phyloP scores from a whole-genome alignment of 306 rosid genomes.

The Sophora flavescens region DNA sequence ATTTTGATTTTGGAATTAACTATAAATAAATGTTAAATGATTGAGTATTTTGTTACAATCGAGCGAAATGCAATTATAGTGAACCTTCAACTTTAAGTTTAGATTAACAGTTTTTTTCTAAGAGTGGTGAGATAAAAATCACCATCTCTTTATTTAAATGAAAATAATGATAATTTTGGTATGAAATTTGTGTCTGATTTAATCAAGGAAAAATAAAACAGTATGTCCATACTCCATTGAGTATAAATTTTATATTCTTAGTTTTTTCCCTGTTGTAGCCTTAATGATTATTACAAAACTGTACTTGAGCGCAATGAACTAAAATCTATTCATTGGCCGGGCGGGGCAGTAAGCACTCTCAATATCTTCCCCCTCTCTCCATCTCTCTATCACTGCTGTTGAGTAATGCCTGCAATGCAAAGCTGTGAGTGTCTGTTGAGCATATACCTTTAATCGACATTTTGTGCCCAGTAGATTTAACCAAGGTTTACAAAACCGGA shows the following conservation, averaged over 20 bases:
- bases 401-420: no score
- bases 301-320: conserved; percentile 85
- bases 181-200: conserved; percentile 16
- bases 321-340: conserved; percentile 86
- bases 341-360: no score
- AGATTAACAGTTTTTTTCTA: neutral
- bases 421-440: no score
- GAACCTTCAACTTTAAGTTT: conserved; percentile 12
- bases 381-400: no score
- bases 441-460: conserved; percentile 5
- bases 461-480: neutral
- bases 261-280: conserved; percentile 53
- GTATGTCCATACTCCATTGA: neutral
- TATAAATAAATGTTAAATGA: conserved; percentile 12
- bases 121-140: neutral
- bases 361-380: no score
- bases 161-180: neutral
- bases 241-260: conserved; percentile 19
- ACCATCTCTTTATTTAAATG: neutral
- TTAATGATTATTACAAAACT: conserved; percentile 70
- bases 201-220: conserved; percentile 9
- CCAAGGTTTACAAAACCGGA: no score
- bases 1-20: conserved; percentile 31
- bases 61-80: neutral
- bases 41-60: neutral